phyloP scores from a whole-genome alignment of 768 basidiomycete genomes.

The Mycena haematopus region DNA sequence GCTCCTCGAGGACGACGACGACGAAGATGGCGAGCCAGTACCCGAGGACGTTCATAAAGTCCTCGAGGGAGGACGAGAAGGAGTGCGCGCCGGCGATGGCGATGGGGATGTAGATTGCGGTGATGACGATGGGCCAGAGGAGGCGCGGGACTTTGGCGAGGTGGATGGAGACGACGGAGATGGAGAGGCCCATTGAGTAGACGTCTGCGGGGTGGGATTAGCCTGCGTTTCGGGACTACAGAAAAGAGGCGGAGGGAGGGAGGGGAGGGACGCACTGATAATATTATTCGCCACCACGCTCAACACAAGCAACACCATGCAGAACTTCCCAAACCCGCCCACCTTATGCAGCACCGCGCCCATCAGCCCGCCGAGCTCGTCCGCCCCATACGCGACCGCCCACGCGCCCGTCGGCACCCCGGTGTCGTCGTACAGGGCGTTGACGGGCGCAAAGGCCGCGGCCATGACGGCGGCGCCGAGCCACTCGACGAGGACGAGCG shows the following conservation, averaged over 20 bases:
- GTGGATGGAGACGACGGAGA: conserved; percentile 48
- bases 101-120: conserved; percentile 49
- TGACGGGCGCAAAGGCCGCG: conserved; percentile 3
- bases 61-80: conserved; percentile 49
- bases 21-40: conserved; percentile 62
- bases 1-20: conserved; percentile 53
- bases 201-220: conserved; percentile 40
- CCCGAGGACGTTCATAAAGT: conserved; percentile 54
- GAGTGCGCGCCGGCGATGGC: conserved; percentile 55
- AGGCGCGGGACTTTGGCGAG: conserved; percentile 50
- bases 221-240: background rate
- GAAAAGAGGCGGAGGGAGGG: conserved; percentile 28
- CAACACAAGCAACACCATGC: conserved; percentile 59
- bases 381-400: conserved; percentile 39
- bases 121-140: conserved; percentile 44
- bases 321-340: conserved; percentile 61
- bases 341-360: conserved; percentile 54
- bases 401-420: conserved; percentile 34
- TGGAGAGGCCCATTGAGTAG: conserved; percentile 53
- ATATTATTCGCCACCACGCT: conserved; percentile 56
- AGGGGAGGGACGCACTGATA: conserved; percentile 64
- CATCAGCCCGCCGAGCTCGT: conserved; percentile 54
- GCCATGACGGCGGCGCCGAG: conserved; percentile 54
- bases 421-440: too few relatives aligned
- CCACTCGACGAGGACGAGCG: conserved; percentile 48